Evolutionary conservation across 2,329 filamentous ascomycete species (phyloP), one percentile per base, ranked within the genome.

Genomic region (Lachnellula arida): DNA sequence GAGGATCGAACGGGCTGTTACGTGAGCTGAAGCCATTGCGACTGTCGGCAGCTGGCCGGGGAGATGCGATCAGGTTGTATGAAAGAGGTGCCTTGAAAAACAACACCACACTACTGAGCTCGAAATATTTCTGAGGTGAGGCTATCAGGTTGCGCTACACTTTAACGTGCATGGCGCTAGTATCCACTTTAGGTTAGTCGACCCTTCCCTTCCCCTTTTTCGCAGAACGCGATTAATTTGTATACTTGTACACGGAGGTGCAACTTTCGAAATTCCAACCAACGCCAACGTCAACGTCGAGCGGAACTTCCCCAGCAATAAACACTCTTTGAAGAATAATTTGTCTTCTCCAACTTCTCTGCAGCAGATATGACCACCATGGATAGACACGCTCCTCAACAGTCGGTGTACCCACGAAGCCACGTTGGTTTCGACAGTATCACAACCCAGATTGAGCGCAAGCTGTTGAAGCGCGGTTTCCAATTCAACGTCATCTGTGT

Each of bases 401-500:
- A 66, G 51, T 69, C 69, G 19, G 69, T 88, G 74, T 94, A 90
- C 77, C 94, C 94, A 72, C 87, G 94, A 75, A 96, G 88, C 87
- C 94, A 97, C 82, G 94, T 99, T 76, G 94, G 94, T 85, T 99
- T 99, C 81, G 94, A 99, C 81, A 97, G 91, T 81, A 99, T 99
- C 82, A 99, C 94, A 69, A 91, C 88, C 67, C 94, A 99, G 82
- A 99, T 99, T 70, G 94, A 99, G 87, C 89, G 90, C 80, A 99
- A 99, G 88, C 88, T 97, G 73, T 77, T 99, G 79, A 99, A 99
- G 85, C 91, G 94, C 78, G 94, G 94, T 70, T 99, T 99, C 78
- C 94, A 99, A 78, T 99, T 99, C 86, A 99, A 99, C 75, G 88
- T 97, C 72, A 97, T 97, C 76, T 97, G 92, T 75, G 94, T 97